Evolutionary conservation across 768 basidiomycete genomes (phyloP), one percentile per base, ranked within the genome.

Genomic region (Mycena chlorophos): DNA sequence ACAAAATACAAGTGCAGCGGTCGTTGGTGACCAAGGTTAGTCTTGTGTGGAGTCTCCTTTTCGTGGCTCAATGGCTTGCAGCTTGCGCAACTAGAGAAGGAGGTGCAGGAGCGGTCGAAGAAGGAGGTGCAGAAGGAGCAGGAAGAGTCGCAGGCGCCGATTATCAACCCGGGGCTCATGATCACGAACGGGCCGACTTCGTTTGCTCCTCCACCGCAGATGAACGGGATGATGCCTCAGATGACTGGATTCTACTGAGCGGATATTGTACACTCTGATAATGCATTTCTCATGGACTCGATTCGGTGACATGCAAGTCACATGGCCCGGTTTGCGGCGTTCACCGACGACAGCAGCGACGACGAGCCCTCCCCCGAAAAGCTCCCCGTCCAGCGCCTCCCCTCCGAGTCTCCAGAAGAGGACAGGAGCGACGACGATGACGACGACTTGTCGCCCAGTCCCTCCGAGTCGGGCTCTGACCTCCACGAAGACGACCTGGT

Each of bases 111-210:
- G 68, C 82, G 89, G 42, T 83, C 88, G 27, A 88, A 88, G 75
- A 94, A 91, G 73, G 89, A 94, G 30, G 81, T 78, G 25, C 85
- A 88, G 69, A 96, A 97, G 75, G 94, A 96, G 76, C 81, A 92
- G 69, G 86, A 85, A 47, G 94, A 96, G 64, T 83, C 91, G 13
- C 86, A 91, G 54, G 84, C 85, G 50, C 88, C 89, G 4, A 91
- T 96, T 62, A 91, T 96, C 73, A 94, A 93, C 68, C 90, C 91
- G 53, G 89, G 87, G 31, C 69, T 87, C 25, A 73, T 91, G 64
- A 75, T 93, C 52, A 93, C 91, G 27, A 88, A 90, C 52, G 60
- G 60, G 45, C 56, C 60, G 50, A 55, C 60, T 63, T 86, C 79
- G 60, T 85, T 78, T 74, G 69, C 30, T 52, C 50, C n/a, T 28